phyloP scores from a whole-genome alignment of 2,329 filamentous ascomycete species.

The Aureobasidium sp. region DNA sequence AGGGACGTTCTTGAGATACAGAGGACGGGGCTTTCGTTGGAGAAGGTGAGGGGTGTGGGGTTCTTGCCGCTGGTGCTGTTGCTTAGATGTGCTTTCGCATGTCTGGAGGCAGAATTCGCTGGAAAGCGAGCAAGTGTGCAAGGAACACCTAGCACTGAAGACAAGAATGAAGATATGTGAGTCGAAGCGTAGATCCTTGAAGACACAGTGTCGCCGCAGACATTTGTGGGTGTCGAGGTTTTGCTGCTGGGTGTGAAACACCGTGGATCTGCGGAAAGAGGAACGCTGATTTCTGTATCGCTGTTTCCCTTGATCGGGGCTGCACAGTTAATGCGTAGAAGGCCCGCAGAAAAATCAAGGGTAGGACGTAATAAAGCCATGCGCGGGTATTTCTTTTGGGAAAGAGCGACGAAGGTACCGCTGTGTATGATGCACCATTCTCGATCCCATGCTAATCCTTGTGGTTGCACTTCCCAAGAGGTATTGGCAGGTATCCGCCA shows the following conservation, averaged over 20 bases:
- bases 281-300: conserved; percentile 29
- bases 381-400: conserved; percentile 75
- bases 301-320: background rate
- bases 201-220: conserved; percentile 73
- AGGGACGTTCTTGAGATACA: conserved; percentile 74
- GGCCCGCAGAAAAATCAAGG: conserved; percentile 60
- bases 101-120: conserved; percentile 52
- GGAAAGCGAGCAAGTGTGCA: conserved; percentile 82
- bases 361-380: conserved; percentile 77
- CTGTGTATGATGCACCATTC: conserved; percentile 93
- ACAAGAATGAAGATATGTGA: conserved; percentile 68
- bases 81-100: conserved; percentile 62
- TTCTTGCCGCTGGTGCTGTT: conserved; percentile 16
- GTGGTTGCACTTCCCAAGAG: conserved; percentile 67
- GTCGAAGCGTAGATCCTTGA: conserved; percentile 61
- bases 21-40: conserved; percentile 91
- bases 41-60: conserved; percentile 58
- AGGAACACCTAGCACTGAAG: conserved; percentile 61
- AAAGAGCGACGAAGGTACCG: conserved; percentile 75
- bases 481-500: conserved; percentile 56
- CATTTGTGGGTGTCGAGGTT: conserved; percentile 45
- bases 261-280: conserved; percentile 59
- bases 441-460: conserved; percentile 87
- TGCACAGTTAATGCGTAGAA: conserved; percentile 48
- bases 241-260: conserved; percentile 36